Evolutionary conservation across 1,284 basidiomycete genomes (phyloP).

Genomic region (Rhodotorula glutinis): DNA sequence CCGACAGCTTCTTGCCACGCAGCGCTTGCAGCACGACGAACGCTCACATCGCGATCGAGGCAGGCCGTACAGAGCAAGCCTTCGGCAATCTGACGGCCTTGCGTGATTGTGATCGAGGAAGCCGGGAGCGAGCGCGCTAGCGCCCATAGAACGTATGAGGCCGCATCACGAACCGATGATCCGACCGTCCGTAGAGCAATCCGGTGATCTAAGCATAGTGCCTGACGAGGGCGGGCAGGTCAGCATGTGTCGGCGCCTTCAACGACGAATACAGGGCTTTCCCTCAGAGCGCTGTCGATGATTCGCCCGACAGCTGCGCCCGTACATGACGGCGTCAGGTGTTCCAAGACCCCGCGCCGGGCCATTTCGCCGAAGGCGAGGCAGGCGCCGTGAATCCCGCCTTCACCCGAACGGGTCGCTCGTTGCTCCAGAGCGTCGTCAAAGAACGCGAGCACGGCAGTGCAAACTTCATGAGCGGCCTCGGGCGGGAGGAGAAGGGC

Average conservation of each 20-base stretch:
- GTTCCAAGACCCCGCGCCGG: slow-evolving; percentile 63
- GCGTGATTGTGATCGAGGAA: slow-evolving; percentile 55
- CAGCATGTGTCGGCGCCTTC: neutral
- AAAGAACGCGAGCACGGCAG: slow-evolving; percentile 71
- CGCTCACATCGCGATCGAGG: slow-evolving; percentile 90
- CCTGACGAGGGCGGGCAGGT: slow-evolving; percentile 57
- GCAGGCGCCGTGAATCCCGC: slow-evolving; percentile 92
- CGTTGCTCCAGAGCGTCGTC: slow-evolving; percentile 57
- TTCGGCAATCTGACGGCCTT: slow-evolving; percentile 67
- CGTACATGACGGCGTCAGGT: slow-evolving; percentile 11
- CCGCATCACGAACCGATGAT: slow-evolving; percentile 88
- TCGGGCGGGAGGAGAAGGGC: slow-evolving; percentile 72
- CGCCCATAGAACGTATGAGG: slow-evolving; percentile 93
- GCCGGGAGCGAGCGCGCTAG: slow-evolving; percentile 63
- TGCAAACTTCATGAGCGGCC: slow-evolving; percentile 73
- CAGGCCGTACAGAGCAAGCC: slow-evolving; percentile 72
- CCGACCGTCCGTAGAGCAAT: slow-evolving; percentile 91
- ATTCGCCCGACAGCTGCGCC: slow-evolving; percentile 41
- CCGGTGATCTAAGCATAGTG: slow-evolving; percentile 85
- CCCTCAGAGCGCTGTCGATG: slow-evolving; percentile 17
- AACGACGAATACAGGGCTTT: neutral
- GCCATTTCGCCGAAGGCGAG: slow-evolving; percentile 90
- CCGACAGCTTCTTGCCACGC: slow-evolving; percentile 98
- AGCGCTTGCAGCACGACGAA: slow-evolving; percentile 93
- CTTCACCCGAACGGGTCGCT: slow-evolving; percentile 53